Evolutionary conservation across 2,329 filamentous ascomycete species (phyloP).

Genomic region (Cladosporium sp.): DNA sequence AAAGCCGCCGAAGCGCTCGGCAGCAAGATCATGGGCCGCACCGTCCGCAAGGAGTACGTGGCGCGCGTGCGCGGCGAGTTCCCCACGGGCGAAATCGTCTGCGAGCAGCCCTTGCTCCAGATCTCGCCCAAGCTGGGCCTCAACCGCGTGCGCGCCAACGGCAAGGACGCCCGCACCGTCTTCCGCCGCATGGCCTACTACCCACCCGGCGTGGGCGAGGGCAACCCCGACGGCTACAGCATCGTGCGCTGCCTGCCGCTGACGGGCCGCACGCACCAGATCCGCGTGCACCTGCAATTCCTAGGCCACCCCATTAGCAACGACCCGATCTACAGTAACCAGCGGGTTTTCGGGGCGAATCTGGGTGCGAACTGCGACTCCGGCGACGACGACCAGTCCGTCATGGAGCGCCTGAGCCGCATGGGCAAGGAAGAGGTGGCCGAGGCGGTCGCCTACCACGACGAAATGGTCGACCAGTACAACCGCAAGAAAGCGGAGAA

Average conservation of each 20-base stretch:
- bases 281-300: conserved; percentile 91
- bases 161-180: conserved; percentile 83
- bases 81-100: conserved; percentile 84
- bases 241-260: conserved; percentile 92
- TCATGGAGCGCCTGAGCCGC: conserved; percentile 75
- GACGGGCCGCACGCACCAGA: conserved; percentile 90
- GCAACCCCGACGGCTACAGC: conserved; percentile 66
- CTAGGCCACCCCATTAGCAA: conserved; percentile 94
- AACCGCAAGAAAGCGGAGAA: conserved; percentile 89
- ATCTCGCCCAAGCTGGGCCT: conserved; percentile 94
- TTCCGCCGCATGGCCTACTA: conserved; percentile 95
- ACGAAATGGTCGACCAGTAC: conserved; percentile 88
- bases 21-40: conserved; percentile 71
- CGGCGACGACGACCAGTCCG: conserved; percentile 77
- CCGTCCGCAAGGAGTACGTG: conserved; percentile 92
- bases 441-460: conserved; percentile 86
- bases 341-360: conserved; percentile 79
- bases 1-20: conserved; percentile 74
- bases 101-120: conserved; percentile 87
- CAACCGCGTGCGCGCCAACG: conserved; percentile 89
- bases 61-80: conserved; percentile 89
- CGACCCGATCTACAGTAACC: conserved; percentile 96
- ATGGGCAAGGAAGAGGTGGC: conserved; percentile 96
- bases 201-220: conserved; percentile 46
- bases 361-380: conserved; percentile 67